phyloP scores from a whole-genome alignment of 345 rosid species.

The Populus nigra region DNA sequence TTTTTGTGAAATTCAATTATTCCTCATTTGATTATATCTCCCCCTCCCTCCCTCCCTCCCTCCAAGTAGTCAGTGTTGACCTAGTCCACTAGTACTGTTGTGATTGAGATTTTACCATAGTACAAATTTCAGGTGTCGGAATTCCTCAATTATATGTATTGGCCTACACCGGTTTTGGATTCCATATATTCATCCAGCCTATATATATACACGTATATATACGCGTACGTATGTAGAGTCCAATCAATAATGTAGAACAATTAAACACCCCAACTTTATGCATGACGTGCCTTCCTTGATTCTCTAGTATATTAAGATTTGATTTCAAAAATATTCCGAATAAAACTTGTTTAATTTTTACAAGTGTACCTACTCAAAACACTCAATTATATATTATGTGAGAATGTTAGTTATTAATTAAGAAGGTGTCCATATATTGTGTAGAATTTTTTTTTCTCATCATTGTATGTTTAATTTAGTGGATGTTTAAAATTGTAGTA shows the following conservation, averaged over 20 bases:
- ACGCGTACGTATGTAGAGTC: neutral
- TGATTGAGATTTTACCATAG: conserved; percentile 13
- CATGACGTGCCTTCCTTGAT: too few species aligned
- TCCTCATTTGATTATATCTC: conserved; percentile 12
- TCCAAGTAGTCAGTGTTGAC: neutral
- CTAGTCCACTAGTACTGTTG: neutral
- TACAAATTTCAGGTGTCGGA: conserved; percentile 8
- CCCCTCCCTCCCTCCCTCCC: neutral
- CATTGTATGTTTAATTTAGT: too few species aligned
- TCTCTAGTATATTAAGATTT: too few species aligned
- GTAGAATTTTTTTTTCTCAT: too few species aligned
- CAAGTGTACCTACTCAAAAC: too few species aligned
- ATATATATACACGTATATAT: neutral
- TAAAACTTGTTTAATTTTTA: too few species aligned
- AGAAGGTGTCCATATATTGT: neutral
- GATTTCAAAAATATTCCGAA: too few species aligned
- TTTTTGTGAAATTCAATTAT: conserved; percentile 5
- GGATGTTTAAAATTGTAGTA: too few species aligned
- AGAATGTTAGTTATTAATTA: too few species aligned
- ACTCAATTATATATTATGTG: too few species aligned
- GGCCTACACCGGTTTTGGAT: neutral
- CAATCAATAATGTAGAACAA: neutral
- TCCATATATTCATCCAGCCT: neutral
- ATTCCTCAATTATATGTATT: neutral
- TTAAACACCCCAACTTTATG: neutral